Evolutionary conservation across 768 basidiomycete genomes (phyloP), one percentile per base, ranked within the genome.

Genomic region (Exsudoporus frostii): DNA sequence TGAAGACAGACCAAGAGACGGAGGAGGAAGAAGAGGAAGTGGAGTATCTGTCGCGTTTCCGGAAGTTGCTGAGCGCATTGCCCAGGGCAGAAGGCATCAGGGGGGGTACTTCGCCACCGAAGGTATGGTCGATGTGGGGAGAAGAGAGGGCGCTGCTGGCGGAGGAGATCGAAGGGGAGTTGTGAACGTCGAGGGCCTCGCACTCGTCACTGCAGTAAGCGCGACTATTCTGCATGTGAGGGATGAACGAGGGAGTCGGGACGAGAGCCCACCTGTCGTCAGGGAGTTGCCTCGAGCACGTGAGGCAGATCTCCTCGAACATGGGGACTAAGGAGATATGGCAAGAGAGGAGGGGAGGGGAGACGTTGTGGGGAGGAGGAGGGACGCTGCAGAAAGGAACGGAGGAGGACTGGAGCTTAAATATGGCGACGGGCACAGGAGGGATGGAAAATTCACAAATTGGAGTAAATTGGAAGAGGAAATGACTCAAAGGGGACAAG

Each of bases 271-370:
- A 87, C 85, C 79, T 80, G 68, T 84, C 81, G 69, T 79, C 81
- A 57, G 69, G 66, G 60, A 88, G 76, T 50, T 80, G 80, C 69
- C 79, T 83, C 48, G 86, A 85, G 66, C 88, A 90, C 48, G 79
- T 73, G 52, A 90, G 77, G 66, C 88, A 90, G 63, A 84, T 77
- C 76, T 89, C 87, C 78, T 88, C 84, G 70, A 87, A 89, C 88
- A 90, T 90, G 62, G 61, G 63, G 51, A 55, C 50, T 45, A 55
- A 45, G 59, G 45, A 19, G 13, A 19, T 19, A 24, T 15, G 25
- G 20, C 9, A 25, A 20, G 41, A 32, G 27, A 14, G n/a, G 38
- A 36, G 25, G 43, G 22, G 15, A 17, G 9, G 40, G 42, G 45
- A 42, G 7, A 54, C 29, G 49, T 36, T 43, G 59, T 15, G 13